phyloP scores from a whole-genome alignment of 352 stramenopile species.

The Phytophthora macrochlamydospora region DNA sequence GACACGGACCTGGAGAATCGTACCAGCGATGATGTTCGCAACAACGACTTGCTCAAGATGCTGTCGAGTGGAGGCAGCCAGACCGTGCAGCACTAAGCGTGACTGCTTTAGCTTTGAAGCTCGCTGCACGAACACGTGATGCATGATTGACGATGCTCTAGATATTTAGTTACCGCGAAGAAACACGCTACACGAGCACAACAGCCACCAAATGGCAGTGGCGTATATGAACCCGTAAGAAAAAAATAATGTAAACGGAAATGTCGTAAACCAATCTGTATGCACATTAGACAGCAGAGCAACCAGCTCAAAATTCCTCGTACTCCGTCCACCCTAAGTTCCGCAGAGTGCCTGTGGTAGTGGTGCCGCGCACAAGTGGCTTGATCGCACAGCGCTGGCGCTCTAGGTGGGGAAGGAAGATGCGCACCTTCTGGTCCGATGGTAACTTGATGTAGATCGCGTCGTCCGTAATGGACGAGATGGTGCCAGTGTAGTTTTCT shows the following conservation, averaged over 20 bases:
- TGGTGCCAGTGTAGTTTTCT: constrained; percentile 78
- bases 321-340: constrained; percentile 66
- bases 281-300: constrained; percentile 18
- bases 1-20: constrained; percentile 12
- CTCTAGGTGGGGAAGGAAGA: constrained; percentile 61
- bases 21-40: constrained; percentile 19
- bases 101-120: constrained; percentile 14
- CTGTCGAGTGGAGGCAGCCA: constrained; percentile 44
- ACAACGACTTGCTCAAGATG: constrained; percentile 57
- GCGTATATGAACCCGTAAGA: constrained; percentile 8
- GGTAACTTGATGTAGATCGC: constrained; percentile 75
- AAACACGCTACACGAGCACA: neutral
- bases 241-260: constrained; percentile 10
- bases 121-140: constrained; percentile 11
- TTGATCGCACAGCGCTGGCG: constrained; percentile 67
- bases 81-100: constrained; percentile 28
- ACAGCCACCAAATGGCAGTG: constrained; percentile 12
- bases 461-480: constrained; percentile 74
- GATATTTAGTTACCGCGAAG: constrained; percentile 34
- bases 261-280: constrained; percentile 13
- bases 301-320: constrained; percentile 52
- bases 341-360: constrained; percentile 53
- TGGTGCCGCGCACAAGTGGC: constrained; percentile 58
- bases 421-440: constrained; percentile 67
- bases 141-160: constrained; percentile 11